These are phyloP conservation scores for Cordyceps javanica DNA, from an alignment of 2,329 filamentous ascomycete genomes.

Conservation along the genomic window DNA sequence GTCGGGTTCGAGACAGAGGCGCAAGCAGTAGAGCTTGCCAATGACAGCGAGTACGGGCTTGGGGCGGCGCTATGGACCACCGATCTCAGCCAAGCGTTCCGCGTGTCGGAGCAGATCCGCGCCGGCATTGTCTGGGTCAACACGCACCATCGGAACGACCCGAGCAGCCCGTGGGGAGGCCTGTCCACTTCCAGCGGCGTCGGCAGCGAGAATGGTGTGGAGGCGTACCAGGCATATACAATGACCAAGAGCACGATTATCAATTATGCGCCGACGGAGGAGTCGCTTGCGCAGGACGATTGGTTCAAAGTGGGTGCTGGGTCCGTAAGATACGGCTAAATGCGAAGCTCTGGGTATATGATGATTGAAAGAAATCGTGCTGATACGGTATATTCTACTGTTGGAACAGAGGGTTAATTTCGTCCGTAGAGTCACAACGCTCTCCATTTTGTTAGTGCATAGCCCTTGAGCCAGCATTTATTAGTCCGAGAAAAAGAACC, in stretches of 20 bases:
- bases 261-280: slow-evolving; percentile 56
- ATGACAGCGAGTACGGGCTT: slow-evolving; percentile 69
- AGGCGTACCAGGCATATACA: slow-evolving; percentile 55
- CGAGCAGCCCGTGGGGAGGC: slow-evolving; percentile 65
- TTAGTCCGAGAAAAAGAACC: no score
- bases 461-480: no score
- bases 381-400: no score
- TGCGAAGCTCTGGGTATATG: background rate
- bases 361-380: no score
- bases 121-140: slow-evolving; percentile 56
- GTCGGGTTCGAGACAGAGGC: slow-evolving; percentile 69
- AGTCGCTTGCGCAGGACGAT: slow-evolving; percentile 48
- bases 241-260: slow-evolving; percentile 61
- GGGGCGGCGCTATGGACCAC: slow-evolving; percentile 72
- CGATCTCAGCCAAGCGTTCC: slow-evolving; percentile 63
- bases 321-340: slow-evolving; percentile 37
- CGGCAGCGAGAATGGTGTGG: slow-evolving; percentile 66
- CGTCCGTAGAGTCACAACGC: no score
- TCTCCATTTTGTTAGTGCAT: no score
- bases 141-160: slow-evolving; percentile 67
- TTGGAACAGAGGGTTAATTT: no score
- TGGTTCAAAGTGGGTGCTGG: slow-evolving; percentile 59
- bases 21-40: slow-evolving; percentile 63
- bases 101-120: slow-evolving; percentile 62
- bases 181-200: slow-evolving; percentile 57